phyloP scores from a whole-genome alignment of 768 basidiomycete species.

The Trametes cubensis region DNA sequence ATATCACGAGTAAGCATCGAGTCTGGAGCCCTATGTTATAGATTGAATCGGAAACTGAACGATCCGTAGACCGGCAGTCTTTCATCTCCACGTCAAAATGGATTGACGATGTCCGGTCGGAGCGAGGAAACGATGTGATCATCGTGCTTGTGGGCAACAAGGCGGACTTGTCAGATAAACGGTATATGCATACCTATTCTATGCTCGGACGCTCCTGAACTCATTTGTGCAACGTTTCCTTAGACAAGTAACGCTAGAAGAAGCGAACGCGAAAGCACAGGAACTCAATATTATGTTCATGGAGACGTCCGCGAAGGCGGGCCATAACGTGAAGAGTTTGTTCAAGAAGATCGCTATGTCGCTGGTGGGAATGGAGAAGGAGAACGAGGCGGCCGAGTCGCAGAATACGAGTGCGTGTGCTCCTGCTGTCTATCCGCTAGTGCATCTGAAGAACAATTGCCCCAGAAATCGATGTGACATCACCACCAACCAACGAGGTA shows the following conservation, averaged over 20 bases:
- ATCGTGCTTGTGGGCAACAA: conserved; percentile 99
- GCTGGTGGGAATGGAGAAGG: conserved; percentile 93
- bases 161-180: conserved; percentile 97
- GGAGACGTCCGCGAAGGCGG: conserved; percentile 99
- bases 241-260: conserved; percentile 98
- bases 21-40: not conserved
- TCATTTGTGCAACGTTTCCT: conserved; percentile 5
- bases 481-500: conserved; percentile 63
- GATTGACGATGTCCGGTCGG: conserved; percentile 99
- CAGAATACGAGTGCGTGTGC: conserved; percentile 48
- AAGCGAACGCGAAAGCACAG: conserved; percentile 88
- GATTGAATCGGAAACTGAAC: not conserved
- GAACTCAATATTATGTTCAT: conserved; percentile 97
- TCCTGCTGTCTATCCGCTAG: not conserved
- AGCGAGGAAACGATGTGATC: conserved; percentile 96
- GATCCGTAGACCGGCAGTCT: conserved; percentile 81
- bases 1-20: conserved; percentile 85
- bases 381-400: conserved; percentile 50
- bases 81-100: conserved; percentile 98
- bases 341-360: conserved; percentile 99
- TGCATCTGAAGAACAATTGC: not conserved
- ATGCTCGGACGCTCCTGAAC: too few relatives aligned
- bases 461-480: conserved; percentile 90
- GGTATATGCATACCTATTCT: conserved; percentile 51
- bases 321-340: conserved; percentile 97